phyloP scores from a whole-genome alignment of 768 basidiomycete genomes.

The Paxillus rubicundulus region DNA sequence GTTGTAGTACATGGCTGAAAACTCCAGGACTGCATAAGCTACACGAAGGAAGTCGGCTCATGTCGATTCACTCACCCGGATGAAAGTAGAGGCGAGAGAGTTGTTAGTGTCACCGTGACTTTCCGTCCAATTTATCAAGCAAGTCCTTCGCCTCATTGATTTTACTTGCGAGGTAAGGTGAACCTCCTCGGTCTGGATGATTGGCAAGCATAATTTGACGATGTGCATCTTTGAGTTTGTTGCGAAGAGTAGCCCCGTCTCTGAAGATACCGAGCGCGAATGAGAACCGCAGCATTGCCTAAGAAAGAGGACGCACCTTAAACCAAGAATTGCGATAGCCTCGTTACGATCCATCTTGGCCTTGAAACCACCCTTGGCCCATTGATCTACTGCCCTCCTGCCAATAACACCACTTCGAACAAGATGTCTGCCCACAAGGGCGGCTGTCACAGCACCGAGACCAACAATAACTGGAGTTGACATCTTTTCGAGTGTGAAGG shows the following conservation, averaged over 20 bases:
- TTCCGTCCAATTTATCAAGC: conserved; percentile 75
- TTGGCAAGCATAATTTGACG: conserved; percentile 97
- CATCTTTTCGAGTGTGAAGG: conserved; percentile 42
- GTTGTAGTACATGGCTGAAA: conserved; percentile 21
- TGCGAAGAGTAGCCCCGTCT: conserved; percentile 76
- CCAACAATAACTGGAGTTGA: conserved; percentile 77
- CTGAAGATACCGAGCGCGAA: conserved; percentile 39
- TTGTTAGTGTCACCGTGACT: conserved; percentile 24
- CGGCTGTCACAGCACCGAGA: conserved; percentile 73
- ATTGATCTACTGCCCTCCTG: conserved; percentile 70
- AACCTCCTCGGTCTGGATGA: conserved; percentile 97
- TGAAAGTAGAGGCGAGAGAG: conserved; percentile 1
- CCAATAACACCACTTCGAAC: conserved; percentile 59
- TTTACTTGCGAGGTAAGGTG: conserved; percentile 98
- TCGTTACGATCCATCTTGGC: conserved; percentile 95
- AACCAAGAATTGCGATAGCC: conserved; percentile 85
- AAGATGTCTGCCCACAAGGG: conserved; percentile 69
- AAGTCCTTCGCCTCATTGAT: conserved; percentile 98
- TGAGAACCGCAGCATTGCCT: background rate
- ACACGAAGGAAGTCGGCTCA: background rate
- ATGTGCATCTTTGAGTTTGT: conserved; percentile 89
- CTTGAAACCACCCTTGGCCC: conserved; percentile 92
- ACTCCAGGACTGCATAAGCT: conserved; percentile 3
- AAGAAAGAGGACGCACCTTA: conserved; percentile 65
- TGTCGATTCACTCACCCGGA: conserved; percentile 6